Evolutionary conservation across 148 eudicot genomes (phyloP), one percentile per base, ranked within the genome.

Genomic region (Vaccinium myrtillus): DNA sequence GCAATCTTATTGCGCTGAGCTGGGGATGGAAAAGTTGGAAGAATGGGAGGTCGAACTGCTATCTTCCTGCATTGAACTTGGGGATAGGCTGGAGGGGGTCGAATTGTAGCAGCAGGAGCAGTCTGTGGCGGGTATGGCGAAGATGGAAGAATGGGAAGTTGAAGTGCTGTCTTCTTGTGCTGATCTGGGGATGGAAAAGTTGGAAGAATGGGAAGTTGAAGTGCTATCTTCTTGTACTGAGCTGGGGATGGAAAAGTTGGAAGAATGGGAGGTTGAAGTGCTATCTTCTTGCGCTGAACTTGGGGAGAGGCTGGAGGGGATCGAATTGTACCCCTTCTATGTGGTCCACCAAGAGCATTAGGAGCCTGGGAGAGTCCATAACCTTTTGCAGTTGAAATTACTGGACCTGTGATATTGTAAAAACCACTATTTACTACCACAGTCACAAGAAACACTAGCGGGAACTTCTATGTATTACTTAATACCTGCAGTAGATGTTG

Each of bases 331-430:
- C 58, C 18, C 79, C 85, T 75, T 78, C 77, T 83, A 76, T 49
- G 50, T 51, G 84, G 78, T 51, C 65, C 27, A 51, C 50, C 13
- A 61, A 27, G 43, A 76, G 32, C 80, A 46, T 51, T 16, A 43
- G 80, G 49, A 54, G 58, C 77, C 81, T 74, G 87, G 70, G 81
- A 56, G 16, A 23, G 25, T 19, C 80, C 65, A 81, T 55, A 65
- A 69, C 30, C 74, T 81, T 85, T 80, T 83, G 86, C 59, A 58
- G 48, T 48, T 77, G 74, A 71, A 69, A 74, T 61, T 27, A 21
- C 63, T 49, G 69, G 89, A 83, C 88, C 91, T 87, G 83, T 75
- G 74, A 81, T 11, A 59, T 80, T 12, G 30, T 13, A 75, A 54
- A 77, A 48, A 25, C 50, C 75, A 32, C 15, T 71, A 87, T 32